Evolutionary conservation across 164 flowering plant species (phyloP).

Genomic region (Umbilicus rupestris): DNA sequence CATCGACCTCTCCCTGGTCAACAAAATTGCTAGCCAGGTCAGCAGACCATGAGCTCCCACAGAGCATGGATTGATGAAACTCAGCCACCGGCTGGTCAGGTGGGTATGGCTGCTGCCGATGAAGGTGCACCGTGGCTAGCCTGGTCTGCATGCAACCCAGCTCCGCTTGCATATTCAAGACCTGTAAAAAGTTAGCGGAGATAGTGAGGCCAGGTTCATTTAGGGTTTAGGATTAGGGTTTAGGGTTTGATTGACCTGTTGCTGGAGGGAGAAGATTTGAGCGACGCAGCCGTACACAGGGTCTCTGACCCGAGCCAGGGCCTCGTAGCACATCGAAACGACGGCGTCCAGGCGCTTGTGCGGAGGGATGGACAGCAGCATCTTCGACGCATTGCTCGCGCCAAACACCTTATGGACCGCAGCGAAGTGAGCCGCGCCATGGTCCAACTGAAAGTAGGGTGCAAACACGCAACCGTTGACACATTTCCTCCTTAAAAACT

Average conservation of each 20-base stretch:
- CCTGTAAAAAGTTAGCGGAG: constrained; percentile 28
- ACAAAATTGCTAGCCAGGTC: neutral
- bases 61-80: neutral
- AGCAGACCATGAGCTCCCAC: neutral
- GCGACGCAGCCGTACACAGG: constrained; percentile 7
- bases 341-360: constrained; percentile 7
- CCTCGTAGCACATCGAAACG: constrained; percentile 9
- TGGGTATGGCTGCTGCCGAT: constrained; percentile 10
- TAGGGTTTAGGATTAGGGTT: neutral
- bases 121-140: constrained; percentile 30
- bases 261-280: constrained; percentile 8
- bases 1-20: neutral
- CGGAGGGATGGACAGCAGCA: constrained; percentile 4
- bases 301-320: constrained; percentile 5
- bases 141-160: constrained; percentile 41
- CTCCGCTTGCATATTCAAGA: constrained; percentile 55
- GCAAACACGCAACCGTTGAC: constrained; percentile 7
- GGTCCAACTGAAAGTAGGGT: constrained; percentile 4
- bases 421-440: constrained; percentile 8
- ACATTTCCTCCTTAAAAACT: constrained; percentile 8
- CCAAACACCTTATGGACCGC: constrained; percentile 9
- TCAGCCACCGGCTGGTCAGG: neutral
- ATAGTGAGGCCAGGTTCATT: too few relatives aligned
- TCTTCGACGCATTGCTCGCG: constrained; percentile 9
- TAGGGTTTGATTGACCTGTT: neutral